Conservation (phyloP, 495 filamentous ascomycete species). For the Neurospora sp. region DNA sequence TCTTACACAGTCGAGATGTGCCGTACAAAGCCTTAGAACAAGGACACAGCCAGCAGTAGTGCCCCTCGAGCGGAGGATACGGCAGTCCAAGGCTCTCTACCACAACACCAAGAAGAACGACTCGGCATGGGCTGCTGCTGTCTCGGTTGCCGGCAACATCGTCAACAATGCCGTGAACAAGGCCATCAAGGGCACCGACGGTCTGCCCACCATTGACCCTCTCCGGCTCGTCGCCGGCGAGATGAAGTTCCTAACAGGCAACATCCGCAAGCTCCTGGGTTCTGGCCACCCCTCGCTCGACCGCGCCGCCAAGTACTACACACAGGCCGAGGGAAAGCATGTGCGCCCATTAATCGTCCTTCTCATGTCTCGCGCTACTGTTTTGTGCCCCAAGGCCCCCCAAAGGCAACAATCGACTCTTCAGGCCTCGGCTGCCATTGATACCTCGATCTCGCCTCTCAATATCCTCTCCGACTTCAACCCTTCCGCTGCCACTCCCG, state of each 20-base stretch:
- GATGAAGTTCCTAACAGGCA: slow-evolving; percentile 85
- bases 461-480: slow-evolving; percentile 73
- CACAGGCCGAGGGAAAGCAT: slow-evolving; percentile 92
- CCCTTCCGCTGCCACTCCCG: slow-evolving; percentile 43
- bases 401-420: slow-evolving; percentile 24
- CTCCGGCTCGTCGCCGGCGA: slow-evolving; percentile 82
- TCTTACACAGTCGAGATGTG: slow-evolving; percentile 17
- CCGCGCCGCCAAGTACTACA: slow-evolving; percentile 95
- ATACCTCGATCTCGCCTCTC: slow-evolving; percentile 66
- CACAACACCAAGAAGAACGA: slow-evolving; percentile 27
- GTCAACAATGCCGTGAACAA: slow-evolving; percentile 57
- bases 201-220: slow-evolving; percentile 54
- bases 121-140: slow-evolving; percentile 47
- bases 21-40: background rate
- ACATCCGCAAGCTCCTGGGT: slow-evolving; percentile 77
- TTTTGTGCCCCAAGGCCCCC: slow-evolving; percentile 58
- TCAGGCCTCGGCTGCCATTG: slow-evolving; percentile 42
- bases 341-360: slow-evolving; percentile 88
- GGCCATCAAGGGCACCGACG: slow-evolving; percentile 35
- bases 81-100: slow-evolving; percentile 23
- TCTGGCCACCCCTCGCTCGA: slow-evolving; percentile 91
- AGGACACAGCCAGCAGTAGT: background rate
- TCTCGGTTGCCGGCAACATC: slow-evolving; percentile 67
- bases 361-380: slow-evolving; percentile 89
- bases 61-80: slow-evolving; percentile 22